Base-by-base conservation (phyloP, 148 eudicot species). In the Amaranthus palmeri region DNA sequence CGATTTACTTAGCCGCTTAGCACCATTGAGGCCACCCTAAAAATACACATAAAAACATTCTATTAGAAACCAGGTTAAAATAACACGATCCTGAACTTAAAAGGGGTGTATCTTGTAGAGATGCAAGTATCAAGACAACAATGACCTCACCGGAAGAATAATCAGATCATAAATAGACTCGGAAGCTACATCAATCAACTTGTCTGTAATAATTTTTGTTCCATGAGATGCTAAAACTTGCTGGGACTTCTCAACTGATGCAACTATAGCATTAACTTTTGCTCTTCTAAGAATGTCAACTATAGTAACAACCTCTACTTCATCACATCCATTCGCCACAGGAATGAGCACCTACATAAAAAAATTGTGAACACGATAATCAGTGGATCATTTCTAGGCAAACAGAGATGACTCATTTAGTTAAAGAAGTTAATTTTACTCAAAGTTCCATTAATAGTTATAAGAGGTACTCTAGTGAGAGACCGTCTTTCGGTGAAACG, bases 261-360 rank as follows among this genome's bases (percentile, higher is more conserved):
- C 98, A 78, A 95, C 73, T 71, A 84, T 80, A 67, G 88, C 97
- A 75, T 84, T 79, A 7, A 76, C 88, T 73, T 89, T 89, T 68
- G 97, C 97, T 83, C 98, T 82, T 70, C 97, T 82, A 50, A 95
- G 85, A 72, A 91, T 84, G 79, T 91, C 96, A 64, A 81, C 84
- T 70, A 88, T 69, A 14, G 89, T 83, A 49, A 84, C 89, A 75
- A 89, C 85, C 77, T 95, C 97, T 80, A 85, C 86, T 69, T 81
- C 93, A 78, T 91, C 91, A 47, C 79, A 88, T 45, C 97, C 97
- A 83, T 86, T 87, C 25, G 93, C 93, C 78, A 95, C 84, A 14
- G 98, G 98, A 75, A 95, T 78, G 56, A 95, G 91, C 72, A 88
- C 98, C 98, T 95, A 73, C 25, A 40, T 36, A 54, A 57, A 53